Evolutionary conservation across 2,329 filamentous ascomycete genomes (phyloP), one percentile per base, ranked within the genome.

Genomic region (Epichloe glyceriae): DNA sequence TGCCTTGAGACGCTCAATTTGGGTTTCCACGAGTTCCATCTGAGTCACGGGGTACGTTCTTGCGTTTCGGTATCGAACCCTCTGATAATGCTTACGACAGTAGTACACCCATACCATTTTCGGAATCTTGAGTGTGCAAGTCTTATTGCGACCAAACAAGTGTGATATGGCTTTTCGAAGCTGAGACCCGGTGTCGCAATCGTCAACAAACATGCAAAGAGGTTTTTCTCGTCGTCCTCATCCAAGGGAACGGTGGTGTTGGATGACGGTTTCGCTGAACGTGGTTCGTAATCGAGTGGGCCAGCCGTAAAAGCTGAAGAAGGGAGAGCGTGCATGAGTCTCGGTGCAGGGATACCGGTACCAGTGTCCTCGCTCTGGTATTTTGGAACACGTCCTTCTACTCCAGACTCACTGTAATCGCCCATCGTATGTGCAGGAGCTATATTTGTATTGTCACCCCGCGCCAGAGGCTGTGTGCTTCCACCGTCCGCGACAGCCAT

Each of bases 31-130:
- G 1, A 88, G 71, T 3, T 80, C 73, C 50, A 81, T 80, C 61
- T 88, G 84, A 0, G 76, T 62, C 62, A 75, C 67, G 48, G 79
- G 78, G 63, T 85, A 79, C 20, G 81, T 74, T 35, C 73, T 70
- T 1, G 73, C 73, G 49, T 81, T 81, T n/a, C 83, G 75, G 61
- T 89, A 90, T 0, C 83, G 74, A 42, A 75, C 76, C 6, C 86
- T 79, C 66, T 93, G 88, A 63, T 93, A 93, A 61, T 90, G 85
- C 62, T 90, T 90, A 37, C 87, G 79, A 64, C 88, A 93, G 62
- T 80, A 84, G 59, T 84, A 79, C 0, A 88, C 79, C 86, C 86
- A 91, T 2, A 87, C 76, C 20, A 78, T 67, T 5, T 76, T 68
- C 0, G 85, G 85, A 46, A 93, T 86, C 43, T 74, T 72, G 35